Evolutionary conservation across 2,329 filamentous ascomycete species (phyloP).

Genomic region (Arthrobotrys pseudoclavata): DNA sequence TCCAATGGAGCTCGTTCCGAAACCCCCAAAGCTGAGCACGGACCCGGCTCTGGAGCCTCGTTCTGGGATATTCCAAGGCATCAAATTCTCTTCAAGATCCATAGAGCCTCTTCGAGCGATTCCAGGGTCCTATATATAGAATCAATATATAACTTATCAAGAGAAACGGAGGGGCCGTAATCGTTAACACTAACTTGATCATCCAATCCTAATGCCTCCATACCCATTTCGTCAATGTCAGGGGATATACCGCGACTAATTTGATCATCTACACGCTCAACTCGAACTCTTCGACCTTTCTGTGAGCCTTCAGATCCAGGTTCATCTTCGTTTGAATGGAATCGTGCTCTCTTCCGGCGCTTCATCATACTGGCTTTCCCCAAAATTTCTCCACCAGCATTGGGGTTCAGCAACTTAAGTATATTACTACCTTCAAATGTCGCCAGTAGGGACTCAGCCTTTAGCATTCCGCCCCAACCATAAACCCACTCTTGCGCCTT

Average conservation of each 20-base stretch:
- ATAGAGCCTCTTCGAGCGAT: conserved; percentile 40
- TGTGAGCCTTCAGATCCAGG: conserved; percentile 42
- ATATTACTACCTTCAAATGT: conserved; percentile 26
- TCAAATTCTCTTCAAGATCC: conserved; percentile 7
- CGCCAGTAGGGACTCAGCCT: background rate
- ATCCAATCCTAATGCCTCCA: background rate
- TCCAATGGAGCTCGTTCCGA: conserved; percentile 61
- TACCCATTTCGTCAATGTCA: background rate
- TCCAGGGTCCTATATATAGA: conserved; percentile 26
- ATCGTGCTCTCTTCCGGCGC: conserved; percentile 2
- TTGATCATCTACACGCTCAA: conserved; percentile 9
- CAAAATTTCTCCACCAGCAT: background rate
- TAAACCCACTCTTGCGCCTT: conserved; percentile 34
- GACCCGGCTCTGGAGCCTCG: conserved; percentile 55
- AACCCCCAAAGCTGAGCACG: conserved; percentile 58
- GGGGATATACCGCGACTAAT: background rate
- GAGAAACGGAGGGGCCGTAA: background rate
- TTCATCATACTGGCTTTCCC: background rate
- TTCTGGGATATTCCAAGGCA: conserved; percentile 61
- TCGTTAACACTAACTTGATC: conserved; percentile 15
- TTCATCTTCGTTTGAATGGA: background rate
- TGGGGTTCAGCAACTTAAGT: conserved; percentile 13
- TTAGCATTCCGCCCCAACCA: conserved; percentile 45
- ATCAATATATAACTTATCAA: background rate
- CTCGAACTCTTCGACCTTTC: conserved; percentile 37